Base-by-base conservation (phyloP, 164 flowering plant species). In the Umbilicus rupestris region DNA sequence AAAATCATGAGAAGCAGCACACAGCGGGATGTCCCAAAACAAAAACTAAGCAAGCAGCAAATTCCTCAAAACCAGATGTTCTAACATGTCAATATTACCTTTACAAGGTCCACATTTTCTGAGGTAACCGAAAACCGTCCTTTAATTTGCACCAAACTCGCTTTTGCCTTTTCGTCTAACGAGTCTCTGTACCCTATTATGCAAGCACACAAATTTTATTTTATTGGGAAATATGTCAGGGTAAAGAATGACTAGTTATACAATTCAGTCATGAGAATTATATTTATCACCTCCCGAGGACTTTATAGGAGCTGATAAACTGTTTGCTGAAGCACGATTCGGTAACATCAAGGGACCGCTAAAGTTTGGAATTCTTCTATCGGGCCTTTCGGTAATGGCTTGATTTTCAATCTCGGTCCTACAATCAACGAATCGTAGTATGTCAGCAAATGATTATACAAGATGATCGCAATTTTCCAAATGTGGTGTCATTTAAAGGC, bases 81-180 rank as follows among this genome's bases (percentile, higher is more conserved):
- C 69, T 73, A 45, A 57, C 30, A 68, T 66, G 35, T n/a, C 45
- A 70, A 35, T 11, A 33, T 33, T 81, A 92, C 99, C 94, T 92
- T 92, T 69, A 74, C 92, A 77, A 84, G 88, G 76, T 92, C 99
- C 57, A 92, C 78, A 74, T 79, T 88, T 79, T 88, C 97, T 37
- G 97, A 95, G 63, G 98, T 95, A n/a, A 95, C 96, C 58, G 99
- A 95, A 73, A 95, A 95, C 22, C 99, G 78, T 55, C 99, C 99
- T 82, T 82, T 92, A 66, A 94, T 85, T 80, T 95, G 99, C 60
- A 95, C 94, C 65, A 92, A 74, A 78, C 82, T 95, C 60, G 87
- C 74, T 76, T 90, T 95, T 55, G 96, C 75, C 72, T 92, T 95
- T 57, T 95, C 98, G 37, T 95, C 99, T 75, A 87, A 68, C 19